These are phyloP conservation scores for Eutrema yunnanense DNA, from an alignment of 345 rosid genomes.

Conservation along the genomic window DNA sequence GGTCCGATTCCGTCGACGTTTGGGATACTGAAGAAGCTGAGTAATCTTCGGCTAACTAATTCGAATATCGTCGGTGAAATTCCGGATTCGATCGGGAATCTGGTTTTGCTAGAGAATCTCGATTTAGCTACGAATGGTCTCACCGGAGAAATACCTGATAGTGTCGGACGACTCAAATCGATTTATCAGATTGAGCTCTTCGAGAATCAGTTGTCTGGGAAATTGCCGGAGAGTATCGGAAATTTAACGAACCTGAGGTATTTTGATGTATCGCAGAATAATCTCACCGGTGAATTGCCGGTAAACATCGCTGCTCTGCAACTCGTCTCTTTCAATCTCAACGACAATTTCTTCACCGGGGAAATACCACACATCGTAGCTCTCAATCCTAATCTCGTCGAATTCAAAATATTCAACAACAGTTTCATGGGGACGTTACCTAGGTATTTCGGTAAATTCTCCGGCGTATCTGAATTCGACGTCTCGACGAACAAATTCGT, in stretches of 20 bases:
- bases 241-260: conserved; percentile 35
- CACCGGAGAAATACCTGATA: conserved; percentile 46
- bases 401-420: conserved; percentile 67
- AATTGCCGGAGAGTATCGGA: conserved; percentile 47
- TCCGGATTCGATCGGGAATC: conserved; percentile 46
- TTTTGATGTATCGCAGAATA: conserved; percentile 66
- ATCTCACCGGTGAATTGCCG: conserved; percentile 47
- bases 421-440: conserved; percentile 62
- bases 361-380: conserved; percentile 46
- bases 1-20: conserved; percentile 42
- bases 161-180: conserved; percentile 36
- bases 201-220: conserved; percentile 38
- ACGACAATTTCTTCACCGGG: conserved; percentile 56
- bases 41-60: conserved; percentile 22
- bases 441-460: conserved; percentile 42
- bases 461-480: conserved; percentile 47
- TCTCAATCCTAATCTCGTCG: conserved; percentile 38
- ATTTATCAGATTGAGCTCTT: conserved; percentile 44
- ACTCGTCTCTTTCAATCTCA: conserved; percentile 41
- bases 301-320: conserved; percentile 40
- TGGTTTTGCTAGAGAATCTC: conserved; percentile 35
- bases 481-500: conserved; percentile 51
- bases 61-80: conserved; percentile 48
- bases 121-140: conserved; percentile 45
- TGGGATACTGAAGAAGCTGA: conserved; percentile 50